Evolutionary conservation across 257 asterid genomes (phyloP).

Genomic region (Solanum chaucha): DNA sequence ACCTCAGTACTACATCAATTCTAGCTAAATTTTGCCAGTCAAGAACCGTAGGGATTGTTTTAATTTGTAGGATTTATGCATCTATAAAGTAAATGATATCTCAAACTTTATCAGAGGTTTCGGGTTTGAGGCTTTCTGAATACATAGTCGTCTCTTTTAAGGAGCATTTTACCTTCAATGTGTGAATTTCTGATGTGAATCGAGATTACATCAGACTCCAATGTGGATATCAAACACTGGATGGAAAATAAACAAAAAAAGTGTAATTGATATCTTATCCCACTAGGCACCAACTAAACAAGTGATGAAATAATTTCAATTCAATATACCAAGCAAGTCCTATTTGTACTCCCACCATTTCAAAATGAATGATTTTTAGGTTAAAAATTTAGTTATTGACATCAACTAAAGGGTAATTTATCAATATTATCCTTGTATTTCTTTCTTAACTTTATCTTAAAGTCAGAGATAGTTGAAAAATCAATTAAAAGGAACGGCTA

Average conservation of each 20-base stretch:
- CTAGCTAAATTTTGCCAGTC: not conserved
- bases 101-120: not conserved
- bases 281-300: not conserved
- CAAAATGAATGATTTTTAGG: not conserved
- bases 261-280: not conserved
- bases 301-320: not conserved
- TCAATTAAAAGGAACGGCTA: not conserved
- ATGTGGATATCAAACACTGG: too few species aligned
- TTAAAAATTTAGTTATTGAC: too few species aligned
- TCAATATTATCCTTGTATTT: not conserved
- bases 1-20: not conserved
- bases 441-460: not conserved
- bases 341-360: not conserved
- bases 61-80: not conserved
- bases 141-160: too few species aligned
- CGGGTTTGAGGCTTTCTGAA: not conserved
- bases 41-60: not conserved
- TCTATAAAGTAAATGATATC: not conserved
- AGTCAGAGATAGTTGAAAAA: not conserved
- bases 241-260: too few species aligned
- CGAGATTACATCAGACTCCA: too few species aligned
- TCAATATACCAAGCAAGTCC: too few species aligned
- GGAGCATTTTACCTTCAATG: not conserved
- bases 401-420: too few species aligned
- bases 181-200: not conserved